Conservation (phyloP, 495 filamentous ascomycete genomes). For the Cenococcum geophilum region DNA sequence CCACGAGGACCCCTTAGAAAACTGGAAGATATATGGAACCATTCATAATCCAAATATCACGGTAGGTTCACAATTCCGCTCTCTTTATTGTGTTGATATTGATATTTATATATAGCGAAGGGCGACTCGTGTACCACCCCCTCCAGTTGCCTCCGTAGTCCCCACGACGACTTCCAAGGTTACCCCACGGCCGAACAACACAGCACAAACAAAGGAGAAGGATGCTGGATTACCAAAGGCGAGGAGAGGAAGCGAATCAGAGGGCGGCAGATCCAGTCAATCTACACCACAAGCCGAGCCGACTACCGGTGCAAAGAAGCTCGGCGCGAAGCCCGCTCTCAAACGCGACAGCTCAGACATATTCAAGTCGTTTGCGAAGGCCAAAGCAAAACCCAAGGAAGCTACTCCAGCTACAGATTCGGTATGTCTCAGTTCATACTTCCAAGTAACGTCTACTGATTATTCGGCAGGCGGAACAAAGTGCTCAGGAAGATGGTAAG, state of each 20-base stretch:
- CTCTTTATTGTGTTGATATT: not conserved
- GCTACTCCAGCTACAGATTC: conserved; percentile 24
- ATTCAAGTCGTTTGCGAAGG: conserved; percentile 80
- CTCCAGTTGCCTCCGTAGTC: conserved; percentile 2
- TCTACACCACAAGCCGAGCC: conserved; percentile 29
- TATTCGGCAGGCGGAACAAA: not conserved
- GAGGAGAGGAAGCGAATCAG: conserved; percentile 15
- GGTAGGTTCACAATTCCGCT: conserved; percentile 35
- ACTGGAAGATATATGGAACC: conserved; percentile 57
- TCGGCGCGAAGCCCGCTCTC: conserved; percentile 39
- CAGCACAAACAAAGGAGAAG: conserved; percentile 11
- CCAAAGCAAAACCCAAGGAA: conserved; percentile 45
- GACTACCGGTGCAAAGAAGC: conserved; percentile 30
- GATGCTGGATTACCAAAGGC: not conserved
- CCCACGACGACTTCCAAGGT: conserved; percentile 9
- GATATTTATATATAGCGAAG: conserved; percentile 42
- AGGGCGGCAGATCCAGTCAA: conserved; percentile 19
- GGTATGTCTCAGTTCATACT: conserved; percentile 6
- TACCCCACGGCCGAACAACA: conserved; percentile 4
- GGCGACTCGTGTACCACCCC: conserved; percentile 33
- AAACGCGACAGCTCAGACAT: conserved; percentile 63
- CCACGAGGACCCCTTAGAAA: conserved; percentile 58
- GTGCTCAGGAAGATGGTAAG: conserved; percentile 50
- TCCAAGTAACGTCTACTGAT: conserved; percentile 12
- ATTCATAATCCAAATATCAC: conserved; percentile 62